Evolutionary conservation across 1,139 yeast genomes (phyloP).

Genomic region (Magnusiomyces suaveolens): DNA sequence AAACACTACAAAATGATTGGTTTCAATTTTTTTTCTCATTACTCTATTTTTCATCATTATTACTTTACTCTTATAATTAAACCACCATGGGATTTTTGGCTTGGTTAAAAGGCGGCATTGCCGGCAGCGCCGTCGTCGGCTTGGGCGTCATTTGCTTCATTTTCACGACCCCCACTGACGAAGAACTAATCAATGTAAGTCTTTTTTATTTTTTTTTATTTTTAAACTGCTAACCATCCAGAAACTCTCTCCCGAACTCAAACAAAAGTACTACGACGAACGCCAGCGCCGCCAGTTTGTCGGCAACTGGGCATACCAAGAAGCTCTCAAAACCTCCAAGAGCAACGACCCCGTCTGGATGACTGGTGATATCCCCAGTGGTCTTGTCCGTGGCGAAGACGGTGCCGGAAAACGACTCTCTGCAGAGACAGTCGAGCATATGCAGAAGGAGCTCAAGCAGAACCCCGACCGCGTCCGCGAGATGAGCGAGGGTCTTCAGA

Average conservation of each 20-base stretch:
- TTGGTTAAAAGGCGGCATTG: conserved; percentile 50
- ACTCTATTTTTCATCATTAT: no score
- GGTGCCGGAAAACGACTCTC: conserved; percentile 8
- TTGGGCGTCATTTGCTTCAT: conserved; percentile 57
- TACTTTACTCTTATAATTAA: no score
- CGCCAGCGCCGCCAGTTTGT: conserved; percentile 31
- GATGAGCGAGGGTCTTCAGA: conserved; percentile 7
- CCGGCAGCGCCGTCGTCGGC: conserved; percentile 54
- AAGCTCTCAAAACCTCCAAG: conserved; percentile 12
- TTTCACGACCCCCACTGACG: conserved; percentile 76
- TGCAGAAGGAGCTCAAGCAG: neutral
- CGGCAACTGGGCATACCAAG: conserved; percentile 10
- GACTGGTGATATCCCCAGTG: conserved; percentile 16
- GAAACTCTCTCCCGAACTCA: conserved; percentile 69
- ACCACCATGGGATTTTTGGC: conserved; percentile 28
- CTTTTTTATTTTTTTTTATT: neutral
- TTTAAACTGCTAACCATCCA: no score
- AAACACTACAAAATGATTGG: neutral
- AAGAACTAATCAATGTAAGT: conserved; percentile 49
- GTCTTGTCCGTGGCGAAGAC: conserved; percentile 13
- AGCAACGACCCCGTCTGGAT: conserved; percentile 14
- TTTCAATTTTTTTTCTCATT: neutral
- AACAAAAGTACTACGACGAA: conserved; percentile 65
- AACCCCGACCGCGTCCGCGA: conserved; percentile 5
- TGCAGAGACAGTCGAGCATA: neutral